Conservation (phyloP, 495 filamentous ascomycete genomes). For the Neurospora discreta region DNA sequence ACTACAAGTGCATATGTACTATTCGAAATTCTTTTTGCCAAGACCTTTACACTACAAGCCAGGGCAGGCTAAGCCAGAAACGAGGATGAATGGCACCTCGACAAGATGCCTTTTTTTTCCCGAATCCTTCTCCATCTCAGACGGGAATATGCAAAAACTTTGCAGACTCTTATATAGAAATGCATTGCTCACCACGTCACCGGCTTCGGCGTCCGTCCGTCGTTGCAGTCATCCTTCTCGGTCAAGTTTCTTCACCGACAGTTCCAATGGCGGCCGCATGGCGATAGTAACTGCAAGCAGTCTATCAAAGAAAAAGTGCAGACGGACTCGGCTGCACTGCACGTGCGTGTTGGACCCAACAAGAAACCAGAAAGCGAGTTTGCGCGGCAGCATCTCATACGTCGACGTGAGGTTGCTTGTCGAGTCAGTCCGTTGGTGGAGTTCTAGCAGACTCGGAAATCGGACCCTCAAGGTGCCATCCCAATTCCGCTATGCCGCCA, state of each 20-base stretch:
- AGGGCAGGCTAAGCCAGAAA: not conserved
- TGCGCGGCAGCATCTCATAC: slow-evolving; percentile 21
- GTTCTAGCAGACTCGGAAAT: not conserved
- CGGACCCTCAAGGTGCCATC: not conserved
- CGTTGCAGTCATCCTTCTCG: not conserved
- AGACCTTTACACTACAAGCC: not conserved
- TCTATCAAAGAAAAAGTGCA: not conserved
- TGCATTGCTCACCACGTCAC: not conserved
- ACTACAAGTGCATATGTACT: not conserved
- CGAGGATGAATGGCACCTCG: not conserved
- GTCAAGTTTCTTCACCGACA: slow-evolving; percentile 20
- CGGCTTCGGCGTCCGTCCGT: not conserved
- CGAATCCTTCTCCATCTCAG: not conserved
- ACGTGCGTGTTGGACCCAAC: not conserved
- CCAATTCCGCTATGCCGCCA: not conserved
- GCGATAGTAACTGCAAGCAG: not conserved
- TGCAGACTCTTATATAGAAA: not conserved
- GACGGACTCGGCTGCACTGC: not conserved
- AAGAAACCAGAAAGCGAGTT: not conserved
- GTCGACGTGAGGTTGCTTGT: not conserved
- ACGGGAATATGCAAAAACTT: not conserved
- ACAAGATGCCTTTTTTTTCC: not conserved
- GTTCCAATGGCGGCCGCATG: slow-evolving; percentile 4
- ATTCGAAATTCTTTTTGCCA: not conserved
- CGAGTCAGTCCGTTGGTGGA: not conserved